Evolutionary conservation across 306 rosid species (phyloP), one percentile per base, ranked within the genome.

Genomic region (Potentilla sterilis): DNA sequence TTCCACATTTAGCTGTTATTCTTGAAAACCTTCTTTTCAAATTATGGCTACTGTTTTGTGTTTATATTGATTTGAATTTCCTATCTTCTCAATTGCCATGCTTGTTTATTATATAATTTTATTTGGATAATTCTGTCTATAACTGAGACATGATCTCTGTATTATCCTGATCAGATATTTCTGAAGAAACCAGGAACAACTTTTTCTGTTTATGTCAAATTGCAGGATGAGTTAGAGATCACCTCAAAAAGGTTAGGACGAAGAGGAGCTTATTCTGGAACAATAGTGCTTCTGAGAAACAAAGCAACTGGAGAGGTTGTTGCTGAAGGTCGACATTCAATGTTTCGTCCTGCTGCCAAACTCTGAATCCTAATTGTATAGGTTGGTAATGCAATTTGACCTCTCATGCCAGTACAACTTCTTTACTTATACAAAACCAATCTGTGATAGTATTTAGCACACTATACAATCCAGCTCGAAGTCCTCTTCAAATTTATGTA

Each of bases 141-240:
- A 44, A 44, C 48, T 2, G 48, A 9, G 14, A 44, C 48, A 37
- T 37, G 9, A 42, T 42, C 44, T 9, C 12, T 43, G 38, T 37
- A 37, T 37, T 4, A 43, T 43, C 4, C 3, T 47, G n/a, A n/a
- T n/a, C n/a, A n/a, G n/a, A n/a, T n/a, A n/a, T n/a, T n/a, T n/a
- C n/a, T n/a, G n/a, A n/a, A n/a, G n/a, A n/a, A n/a, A n/a, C n/a
- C n/a, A n/a, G n/a, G n/a, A n/a, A n/a, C n/a, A n/a, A n/a, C n/a
- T n/a, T 9, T 19, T 52, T 62, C 67, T 62, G 11, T 62, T n/a
- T n/a, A n/a, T n/a, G n/a, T n/a, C n/a, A n/a, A n/a, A n/a, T n/a
- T n/a, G 80, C 90, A 91, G 96, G 98, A 93, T 84, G 97, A 89
- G 81, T 67, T 93, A 77, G 98, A 93, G 82, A 88, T 93, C 44